Conservation (phyloP, 148 eudicot genomes). For the Vaccinium myrtillus region DNA sequence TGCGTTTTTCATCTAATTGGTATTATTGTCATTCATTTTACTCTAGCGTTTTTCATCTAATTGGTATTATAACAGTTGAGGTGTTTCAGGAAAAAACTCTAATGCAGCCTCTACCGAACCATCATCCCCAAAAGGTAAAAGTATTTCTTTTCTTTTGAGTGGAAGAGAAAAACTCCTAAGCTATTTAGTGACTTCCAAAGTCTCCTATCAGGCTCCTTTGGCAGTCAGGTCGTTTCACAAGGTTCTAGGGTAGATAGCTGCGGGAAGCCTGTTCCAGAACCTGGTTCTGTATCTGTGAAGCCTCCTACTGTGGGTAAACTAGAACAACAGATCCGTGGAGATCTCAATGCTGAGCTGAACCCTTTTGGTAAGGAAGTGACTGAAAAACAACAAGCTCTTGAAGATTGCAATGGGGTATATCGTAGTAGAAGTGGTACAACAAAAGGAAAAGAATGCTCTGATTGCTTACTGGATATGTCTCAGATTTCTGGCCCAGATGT, state of each 20-base stretch:
- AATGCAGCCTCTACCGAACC: constrained; percentile 4
- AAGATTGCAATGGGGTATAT: constrained; percentile 16
- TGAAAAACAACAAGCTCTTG: constrained; percentile 26
- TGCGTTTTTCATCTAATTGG: not conserved
- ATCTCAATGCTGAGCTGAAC: constrained; percentile 20
- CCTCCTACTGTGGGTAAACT: constrained; percentile 22
- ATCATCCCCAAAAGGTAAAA: constrained; percentile 27
- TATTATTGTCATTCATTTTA: too few relatives aligned
- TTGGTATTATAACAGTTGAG: not conserved
- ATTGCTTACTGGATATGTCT: constrained; percentile 58
- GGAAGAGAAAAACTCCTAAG: not conserved
- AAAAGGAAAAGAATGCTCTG: constrained; percentile 28
- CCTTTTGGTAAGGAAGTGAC: constrained; percentile 17
- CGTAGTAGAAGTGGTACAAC: constrained; percentile 22
- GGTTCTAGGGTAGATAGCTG: constrained; percentile 30
- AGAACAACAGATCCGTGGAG: constrained; percentile 27
- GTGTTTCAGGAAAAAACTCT: constrained; percentile 8
- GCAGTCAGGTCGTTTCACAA: constrained; percentile 20
- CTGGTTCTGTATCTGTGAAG: constrained; percentile 24
- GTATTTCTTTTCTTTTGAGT: not conserved
- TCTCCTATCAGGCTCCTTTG: constrained; percentile 25
- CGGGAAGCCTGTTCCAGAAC: constrained; percentile 26
- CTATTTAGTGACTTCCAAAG: constrained; percentile 11
- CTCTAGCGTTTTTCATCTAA: too few relatives aligned
- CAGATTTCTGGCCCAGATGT: constrained; percentile 90